phyloP scores from a whole-genome alignment of 1,284 basidiomycete genomes.

The Marasmius oreades region DNA sequence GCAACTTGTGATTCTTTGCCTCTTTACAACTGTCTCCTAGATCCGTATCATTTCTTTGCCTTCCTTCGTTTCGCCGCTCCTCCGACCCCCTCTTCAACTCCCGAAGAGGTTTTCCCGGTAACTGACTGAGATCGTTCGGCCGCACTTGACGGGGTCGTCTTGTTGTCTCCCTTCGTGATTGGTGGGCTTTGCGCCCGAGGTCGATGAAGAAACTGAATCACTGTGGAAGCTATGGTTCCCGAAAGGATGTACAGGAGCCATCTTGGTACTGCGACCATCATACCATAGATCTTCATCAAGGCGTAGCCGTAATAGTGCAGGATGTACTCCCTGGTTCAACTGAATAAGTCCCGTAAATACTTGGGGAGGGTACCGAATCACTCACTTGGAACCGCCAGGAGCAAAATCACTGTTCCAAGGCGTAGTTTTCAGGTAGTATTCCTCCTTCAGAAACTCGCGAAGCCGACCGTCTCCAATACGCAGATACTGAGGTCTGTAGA shows the following conservation, averaged over 20 bases:
- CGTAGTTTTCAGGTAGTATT: slow-evolving; percentile 52
- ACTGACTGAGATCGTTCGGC: not conserved
- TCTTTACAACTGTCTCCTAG: not conserved
- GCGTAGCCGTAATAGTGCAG: slow-evolving; percentile 56
- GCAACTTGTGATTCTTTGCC: no score
- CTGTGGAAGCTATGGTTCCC: slow-evolving; percentile 53
- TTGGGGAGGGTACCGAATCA: slow-evolving; percentile 12
- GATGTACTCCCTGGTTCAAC: slow-evolving; percentile 54
- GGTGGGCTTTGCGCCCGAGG: not conserved
- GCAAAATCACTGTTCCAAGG: slow-evolving; percentile 62
- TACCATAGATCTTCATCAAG: slow-evolving; percentile 49
- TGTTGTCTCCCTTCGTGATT: not conserved
- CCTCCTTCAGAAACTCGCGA: slow-evolving; percentile 58
- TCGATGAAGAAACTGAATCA: slow-evolving; percentile 54
- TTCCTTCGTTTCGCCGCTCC: slow-evolving; percentile 7
- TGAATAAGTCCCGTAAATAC: not conserved
- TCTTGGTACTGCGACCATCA: slow-evolving; percentile 45
- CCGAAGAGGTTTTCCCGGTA: not conserved
- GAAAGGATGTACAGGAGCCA: slow-evolving; percentile 59
- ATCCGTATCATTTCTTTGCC: slow-evolving; percentile 7
- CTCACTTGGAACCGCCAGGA: slow-evolving; percentile 71
- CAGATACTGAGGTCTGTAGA: slow-evolving; percentile 63
- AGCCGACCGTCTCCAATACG: slow-evolving; percentile 54
- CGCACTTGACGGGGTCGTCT: not conserved
- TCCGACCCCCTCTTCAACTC: no score